Base-by-base conservation (phyloP, 2,329 filamentous ascomycete genomes). In the Amauroascus verrucosus region DNA sequence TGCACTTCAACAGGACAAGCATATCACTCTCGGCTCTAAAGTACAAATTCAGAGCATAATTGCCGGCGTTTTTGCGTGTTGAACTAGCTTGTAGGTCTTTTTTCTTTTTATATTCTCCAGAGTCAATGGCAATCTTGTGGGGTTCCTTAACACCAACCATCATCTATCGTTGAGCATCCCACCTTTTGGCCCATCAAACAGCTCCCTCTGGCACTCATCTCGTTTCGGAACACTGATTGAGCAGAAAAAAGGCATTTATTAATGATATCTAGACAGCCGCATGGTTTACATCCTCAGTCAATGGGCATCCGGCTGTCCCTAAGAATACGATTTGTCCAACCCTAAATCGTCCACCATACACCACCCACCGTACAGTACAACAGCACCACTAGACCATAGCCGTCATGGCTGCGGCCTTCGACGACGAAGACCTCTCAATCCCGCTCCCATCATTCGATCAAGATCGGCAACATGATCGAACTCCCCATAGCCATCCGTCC, bases 361-460 rank as follows among this genome's bases (percentile, higher is more conserved):
- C 38, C 7, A 8, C n/a, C 28, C 53, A 11, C 28, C 41, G n/a
- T n/a, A n/a, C n/a, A n/a, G n/a, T n/a, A n/a, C n/a, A n/a, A n/a
- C 28, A 26, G 45, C 32, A 26, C 44, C 37, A 35, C 13, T 32
- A 22, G 37, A 44, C 35, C 16, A 50, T 30, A 14, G 16, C 26
- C 9, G 61, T 45, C 54, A 70, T 69, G 67, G 59, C 67, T 38
- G 66, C 67, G 48, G 56, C 62, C 24, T 64, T 69, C 48, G 60
- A 69, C 54, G 66, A 69, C 53, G 66, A 70, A 53, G 67, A 70
- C 57, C 63, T 69, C 37, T 66, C 66, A 20, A 64, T 68, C 51
- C 67, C 67, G 32, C 62, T 69, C 14, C 64, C 65, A 9, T 56
- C 61, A 24, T 58, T 58, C 52, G 59, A 63, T 8, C 53, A 51